Conservation (phyloP, 73 alveolate species). For the Blepharisma japonicum region DNA sequence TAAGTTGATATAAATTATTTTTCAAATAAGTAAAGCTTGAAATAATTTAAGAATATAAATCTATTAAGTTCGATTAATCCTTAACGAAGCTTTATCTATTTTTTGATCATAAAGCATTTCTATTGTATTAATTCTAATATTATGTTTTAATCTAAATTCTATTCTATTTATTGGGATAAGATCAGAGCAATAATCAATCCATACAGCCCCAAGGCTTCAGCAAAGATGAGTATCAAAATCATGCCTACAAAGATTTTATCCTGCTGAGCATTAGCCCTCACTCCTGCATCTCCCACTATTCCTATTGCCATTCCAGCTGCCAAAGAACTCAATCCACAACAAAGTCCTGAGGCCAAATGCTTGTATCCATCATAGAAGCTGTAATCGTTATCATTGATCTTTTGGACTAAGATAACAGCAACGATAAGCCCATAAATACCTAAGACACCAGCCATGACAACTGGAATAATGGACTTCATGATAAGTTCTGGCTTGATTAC, state of each 20-base stretch:
- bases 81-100: too few species aligned
- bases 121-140: too few species aligned
- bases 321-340: constrained; percentile 94
- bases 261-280: constrained; percentile 98
- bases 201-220: constrained; percentile 97
- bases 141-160: too few species aligned
- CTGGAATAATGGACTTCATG: constrained; percentile 98
- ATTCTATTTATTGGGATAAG: constrained; percentile 56
- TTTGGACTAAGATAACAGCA: constrained; percentile 90
- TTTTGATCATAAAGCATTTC: too few species aligned
- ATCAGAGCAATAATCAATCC: constrained; percentile 94
- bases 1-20: too few species aligned
- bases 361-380: constrained; percentile 83
- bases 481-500: constrained; percentile 98
- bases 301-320: constrained; percentile 99
- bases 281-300: constrained; percentile 99
- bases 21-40: too few species aligned
- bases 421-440: constrained; percentile 99
- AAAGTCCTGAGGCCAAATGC: constrained; percentile 94
- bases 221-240: constrained; percentile 95
- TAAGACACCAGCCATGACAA: constrained; percentile 99
- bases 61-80: too few species aligned
- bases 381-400: constrained; percentile 40
- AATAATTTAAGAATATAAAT: too few species aligned
- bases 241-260: constrained; percentile 97